Conservation (phyloP, 148 eudicot genomes). For the Spergularia marina region DNA sequence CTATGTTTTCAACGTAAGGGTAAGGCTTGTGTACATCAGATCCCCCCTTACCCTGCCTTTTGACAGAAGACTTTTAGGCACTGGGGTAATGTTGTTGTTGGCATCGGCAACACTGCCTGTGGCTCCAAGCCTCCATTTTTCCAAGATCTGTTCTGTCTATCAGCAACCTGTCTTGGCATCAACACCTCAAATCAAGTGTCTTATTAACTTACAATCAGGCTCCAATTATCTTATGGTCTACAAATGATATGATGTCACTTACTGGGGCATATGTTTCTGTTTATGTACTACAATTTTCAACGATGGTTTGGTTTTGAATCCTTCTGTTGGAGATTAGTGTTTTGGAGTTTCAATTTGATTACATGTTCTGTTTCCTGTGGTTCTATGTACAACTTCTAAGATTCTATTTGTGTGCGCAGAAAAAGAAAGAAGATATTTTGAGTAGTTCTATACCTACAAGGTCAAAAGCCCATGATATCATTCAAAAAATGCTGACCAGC, state of each 20-base stretch:
- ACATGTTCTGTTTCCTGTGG: neutral
- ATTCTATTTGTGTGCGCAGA: slow-evolving; percentile 38
- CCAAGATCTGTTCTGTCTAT: too few relatives aligned
- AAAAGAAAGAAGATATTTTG: slow-evolving; percentile 72
- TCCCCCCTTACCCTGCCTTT: too few relatives aligned
- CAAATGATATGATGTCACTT: neutral
- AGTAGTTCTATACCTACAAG: slow-evolving; percentile 60
- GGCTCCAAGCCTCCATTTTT: too few relatives aligned
- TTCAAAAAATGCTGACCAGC: slow-evolving; percentile 72
- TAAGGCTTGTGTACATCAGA: too few relatives aligned
- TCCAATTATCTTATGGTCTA: neutral
- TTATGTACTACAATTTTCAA: neutral
- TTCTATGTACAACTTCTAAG: slow-evolving; percentile 9
- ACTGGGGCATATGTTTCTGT: neutral
- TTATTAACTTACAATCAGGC: neutral
- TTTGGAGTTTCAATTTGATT: neutral
- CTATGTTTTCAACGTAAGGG: too few relatives aligned
- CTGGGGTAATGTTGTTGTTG: too few relatives aligned
- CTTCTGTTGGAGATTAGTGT: neutral
- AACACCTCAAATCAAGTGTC: neutral
- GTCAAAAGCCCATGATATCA: slow-evolving; percentile 80
- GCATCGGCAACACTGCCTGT: too few relatives aligned
- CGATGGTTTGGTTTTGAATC: neutral
- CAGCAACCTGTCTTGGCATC: neutral
- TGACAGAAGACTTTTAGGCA: too few relatives aligned